Conservation (phyloP, 257 asterid genomes). For the Ajuga chamaepitys region DNA sequence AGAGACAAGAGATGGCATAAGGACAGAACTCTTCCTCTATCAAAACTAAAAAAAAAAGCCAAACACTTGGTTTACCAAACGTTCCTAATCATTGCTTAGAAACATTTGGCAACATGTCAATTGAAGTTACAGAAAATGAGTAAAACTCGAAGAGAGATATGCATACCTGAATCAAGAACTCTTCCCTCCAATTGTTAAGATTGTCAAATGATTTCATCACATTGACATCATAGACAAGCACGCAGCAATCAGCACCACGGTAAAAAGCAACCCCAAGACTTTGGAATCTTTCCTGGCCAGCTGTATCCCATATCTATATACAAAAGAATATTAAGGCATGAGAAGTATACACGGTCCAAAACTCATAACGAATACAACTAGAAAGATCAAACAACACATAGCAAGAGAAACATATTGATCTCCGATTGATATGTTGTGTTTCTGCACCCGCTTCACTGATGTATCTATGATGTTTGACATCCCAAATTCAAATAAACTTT, state of each 20-base stretch:
- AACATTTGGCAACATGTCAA: not conserved
- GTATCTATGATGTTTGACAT: not conserved
- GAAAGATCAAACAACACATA: not conserved
- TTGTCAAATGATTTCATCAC: slow-evolving; percentile 93
- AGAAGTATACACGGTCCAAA: not conserved
- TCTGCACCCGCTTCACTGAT: not conserved
- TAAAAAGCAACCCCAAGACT: slow-evolving; percentile 99
- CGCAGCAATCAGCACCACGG: slow-evolving; percentile 99
- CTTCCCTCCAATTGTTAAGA: slow-evolving; percentile 97
- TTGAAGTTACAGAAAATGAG: not conserved
- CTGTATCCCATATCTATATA: slow-evolving; percentile 95
- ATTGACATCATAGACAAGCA: slow-evolving; percentile 94
- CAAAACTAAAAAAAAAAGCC: not conserved
- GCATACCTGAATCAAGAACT: slow-evolving; percentile 88
- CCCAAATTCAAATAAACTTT: not conserved
- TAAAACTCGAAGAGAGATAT: not conserved
- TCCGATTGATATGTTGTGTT: not conserved
- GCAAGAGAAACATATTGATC: not conserved
- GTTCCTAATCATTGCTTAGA: not conserved
- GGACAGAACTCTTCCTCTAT: not conserved
- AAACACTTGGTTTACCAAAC: too few species aligned
- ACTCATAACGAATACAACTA: not conserved
- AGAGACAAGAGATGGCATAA: not conserved
- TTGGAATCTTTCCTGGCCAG: slow-evolving; percentile 99
- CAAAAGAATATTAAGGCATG: slow-evolving; percentile 9